phyloP scores from a whole-genome alignment of 306 rosid genomes.

The Cicer judaicum region DNA sequence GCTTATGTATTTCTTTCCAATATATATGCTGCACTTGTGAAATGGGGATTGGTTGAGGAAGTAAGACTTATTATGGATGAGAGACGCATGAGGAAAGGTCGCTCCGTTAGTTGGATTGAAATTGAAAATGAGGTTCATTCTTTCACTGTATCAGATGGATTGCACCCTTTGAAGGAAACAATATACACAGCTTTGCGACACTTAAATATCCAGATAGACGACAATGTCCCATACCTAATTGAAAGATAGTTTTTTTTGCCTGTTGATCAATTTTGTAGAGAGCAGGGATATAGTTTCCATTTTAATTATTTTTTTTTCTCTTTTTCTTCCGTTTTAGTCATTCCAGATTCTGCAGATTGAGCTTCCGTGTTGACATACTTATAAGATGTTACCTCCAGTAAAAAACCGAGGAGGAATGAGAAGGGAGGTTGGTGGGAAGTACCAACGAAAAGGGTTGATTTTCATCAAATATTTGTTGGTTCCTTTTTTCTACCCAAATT shows the following conservation, averaged over 20 bases:
- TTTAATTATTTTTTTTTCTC: slow-evolving; percentile 23
- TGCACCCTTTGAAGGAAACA: slow-evolving; percentile 64
- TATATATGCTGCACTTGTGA: slow-evolving; percentile 63
- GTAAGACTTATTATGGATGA: slow-evolving; percentile 64
- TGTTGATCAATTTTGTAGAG: slow-evolving; percentile 42
- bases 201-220: slow-evolving; percentile 59
- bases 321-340: slow-evolving; percentile 24
- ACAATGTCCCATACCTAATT: slow-evolving; percentile 47
- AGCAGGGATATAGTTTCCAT: slow-evolving; percentile 42
- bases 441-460: slow-evolving; percentile 32
- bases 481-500: slow-evolving; percentile 9
- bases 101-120: slow-evolving; percentile 63
- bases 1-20: slow-evolving; percentile 65
- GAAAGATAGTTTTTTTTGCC: slow-evolving; percentile 38
- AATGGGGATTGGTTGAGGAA: slow-evolving; percentile 67
- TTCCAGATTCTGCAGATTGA: slow-evolving; percentile 44
- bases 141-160: slow-evolving; percentile 61
- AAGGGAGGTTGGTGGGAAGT: slow-evolving; percentile 30
- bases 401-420: slow-evolving; percentile 27
- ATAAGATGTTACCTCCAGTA: slow-evolving; percentile 37
- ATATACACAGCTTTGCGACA: slow-evolving; percentile 62
- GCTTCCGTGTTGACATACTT: slow-evolving; percentile 38
- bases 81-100: slow-evolving; percentile 58
- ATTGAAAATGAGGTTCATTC: slow-evolving; percentile 60
- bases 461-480: slow-evolving; percentile 38